These are phyloP conservation scores for Atkinsonella hypoxylon DNA, from an alignment of 2,329 filamentous ascomycete species.

Conservation along the genomic window DNA sequence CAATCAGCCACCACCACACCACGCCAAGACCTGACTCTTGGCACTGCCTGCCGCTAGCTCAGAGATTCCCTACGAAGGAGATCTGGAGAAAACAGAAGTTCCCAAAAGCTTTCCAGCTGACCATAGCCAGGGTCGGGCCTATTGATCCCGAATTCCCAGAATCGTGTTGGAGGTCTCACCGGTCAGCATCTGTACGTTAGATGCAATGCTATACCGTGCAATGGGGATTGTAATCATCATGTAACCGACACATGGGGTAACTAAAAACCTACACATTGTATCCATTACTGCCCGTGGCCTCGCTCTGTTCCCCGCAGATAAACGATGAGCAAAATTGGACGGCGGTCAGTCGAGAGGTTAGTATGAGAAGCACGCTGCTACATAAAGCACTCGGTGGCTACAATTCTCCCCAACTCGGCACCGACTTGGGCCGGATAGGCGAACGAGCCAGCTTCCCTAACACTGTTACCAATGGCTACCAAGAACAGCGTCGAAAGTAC, in stretches of 20 bases:
- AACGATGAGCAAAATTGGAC: background rate
- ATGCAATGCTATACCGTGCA: background rate
- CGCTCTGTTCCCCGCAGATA: background rate
- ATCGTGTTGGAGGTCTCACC: background rate
- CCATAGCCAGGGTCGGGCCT: background rate
- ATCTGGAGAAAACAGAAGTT: background rate
- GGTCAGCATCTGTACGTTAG: background rate
- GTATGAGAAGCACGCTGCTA: background rate
- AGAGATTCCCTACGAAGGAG: background rate
- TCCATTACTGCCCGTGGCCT: background rate
- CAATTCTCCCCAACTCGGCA: background rate
- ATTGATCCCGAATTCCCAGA: background rate
- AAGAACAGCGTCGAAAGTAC: background rate
- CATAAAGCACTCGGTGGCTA: background rate
- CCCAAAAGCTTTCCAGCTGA: background rate
- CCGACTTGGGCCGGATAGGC: background rate
- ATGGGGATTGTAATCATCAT: background rate
- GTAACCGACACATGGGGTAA: background rate
- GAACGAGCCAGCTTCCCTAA: background rate
- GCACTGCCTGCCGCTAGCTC: background rate
- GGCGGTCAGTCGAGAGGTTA: background rate
- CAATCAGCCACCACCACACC: background rate
- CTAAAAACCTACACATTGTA: background rate
- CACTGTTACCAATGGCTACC: background rate
- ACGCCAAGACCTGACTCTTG: background rate